Evolutionary conservation across 345 rosid species (phyloP).

Genomic region (Trapa bicornis): DNA sequence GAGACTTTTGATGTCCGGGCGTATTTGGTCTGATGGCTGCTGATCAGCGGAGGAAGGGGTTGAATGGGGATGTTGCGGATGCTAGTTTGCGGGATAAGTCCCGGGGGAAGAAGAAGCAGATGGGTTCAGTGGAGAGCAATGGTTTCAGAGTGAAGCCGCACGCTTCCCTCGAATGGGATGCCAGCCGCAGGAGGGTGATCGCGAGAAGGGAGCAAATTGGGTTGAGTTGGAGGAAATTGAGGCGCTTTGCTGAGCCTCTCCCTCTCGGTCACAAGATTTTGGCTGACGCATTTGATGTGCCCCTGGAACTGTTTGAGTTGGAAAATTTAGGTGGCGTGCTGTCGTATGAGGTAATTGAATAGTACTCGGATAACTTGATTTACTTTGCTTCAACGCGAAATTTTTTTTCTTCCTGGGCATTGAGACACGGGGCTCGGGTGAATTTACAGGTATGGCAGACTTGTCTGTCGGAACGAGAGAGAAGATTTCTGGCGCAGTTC

Average conservation of each 20-base stretch:
- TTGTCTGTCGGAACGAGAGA: constrained; percentile 58
- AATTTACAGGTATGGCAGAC: constrained; percentile 56
- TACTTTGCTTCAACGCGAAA: constrained; percentile 10
- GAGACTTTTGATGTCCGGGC: background rate
- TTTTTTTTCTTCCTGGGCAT: constrained; percentile 4
- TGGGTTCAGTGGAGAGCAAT: constrained; percentile 23
- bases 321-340: constrained; percentile 56
- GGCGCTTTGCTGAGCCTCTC: constrained; percentile 35
- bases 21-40: constrained; percentile 45
- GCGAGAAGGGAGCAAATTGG: constrained; percentile 87
- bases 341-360: constrained; percentile 52
- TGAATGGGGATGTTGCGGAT: constrained; percentile 48
- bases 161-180: constrained; percentile 84
- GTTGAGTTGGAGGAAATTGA: constrained; percentile 49
- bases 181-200: constrained; percentile 39
- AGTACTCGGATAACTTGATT: background rate
- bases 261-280: constrained; percentile 26
- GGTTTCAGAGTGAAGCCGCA: constrained; percentile 44
- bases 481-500: constrained; percentile 54
- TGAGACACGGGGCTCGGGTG: constrained; percentile 4
- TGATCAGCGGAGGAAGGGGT: constrained; percentile 68
- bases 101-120: constrained; percentile 55
- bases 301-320: constrained; percentile 58
- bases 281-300: constrained; percentile 60
- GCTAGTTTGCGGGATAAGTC: constrained; percentile 42